These are phyloP conservation scores for Dissophora globulifera DNA, from an alignment of 192 early-diverging fungal genomes.

Conservation along the genomic window DNA sequence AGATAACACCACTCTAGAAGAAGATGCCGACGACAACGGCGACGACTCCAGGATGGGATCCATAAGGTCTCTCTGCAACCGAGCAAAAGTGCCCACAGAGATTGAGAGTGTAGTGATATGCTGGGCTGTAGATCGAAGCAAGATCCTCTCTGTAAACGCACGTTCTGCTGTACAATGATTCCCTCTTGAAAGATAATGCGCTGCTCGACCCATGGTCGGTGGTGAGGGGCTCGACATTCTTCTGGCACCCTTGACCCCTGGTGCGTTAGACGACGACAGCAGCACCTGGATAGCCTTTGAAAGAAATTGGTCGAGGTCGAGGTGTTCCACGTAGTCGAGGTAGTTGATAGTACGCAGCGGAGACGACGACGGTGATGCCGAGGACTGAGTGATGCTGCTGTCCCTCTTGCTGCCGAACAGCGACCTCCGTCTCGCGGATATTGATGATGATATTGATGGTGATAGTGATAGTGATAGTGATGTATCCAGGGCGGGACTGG, in stretches of 20 bases:
- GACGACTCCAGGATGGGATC: neutral
- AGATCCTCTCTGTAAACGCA: slow-evolving; percentile 11
- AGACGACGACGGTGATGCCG: neutral
- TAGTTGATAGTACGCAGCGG: slow-evolving; percentile 19
- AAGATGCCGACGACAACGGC: no score
- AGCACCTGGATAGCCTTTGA: slow-evolving; percentile 6
- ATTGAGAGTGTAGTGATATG: slow-evolving; percentile 31
- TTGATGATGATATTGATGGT: neutral
- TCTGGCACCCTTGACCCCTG: neutral
- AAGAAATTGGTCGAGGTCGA: slow-evolving; percentile 30
- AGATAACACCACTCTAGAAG: no score
- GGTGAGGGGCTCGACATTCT: neutral
- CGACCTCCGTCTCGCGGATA: neutral
- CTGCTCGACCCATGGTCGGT: neutral
- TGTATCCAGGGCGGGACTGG: no score
- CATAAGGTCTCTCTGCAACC: slow-evolving; percentile 22
- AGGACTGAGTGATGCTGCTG: neutral
- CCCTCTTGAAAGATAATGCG: neutral
- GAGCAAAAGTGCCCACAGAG: slow-evolving; percentile 16
- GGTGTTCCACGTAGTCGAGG: slow-evolving; percentile 28
- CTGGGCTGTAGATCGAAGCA: slow-evolving; percentile 10
- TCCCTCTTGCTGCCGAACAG: neutral
- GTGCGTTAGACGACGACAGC: slow-evolving; percentile 1
- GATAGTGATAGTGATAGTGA: neutral
- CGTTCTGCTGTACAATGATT: slow-evolving; percentile 7